Evolutionary conservation across 352 stramenopile species (phyloP).

Genomic region (Phytophthora rubi): DNA sequence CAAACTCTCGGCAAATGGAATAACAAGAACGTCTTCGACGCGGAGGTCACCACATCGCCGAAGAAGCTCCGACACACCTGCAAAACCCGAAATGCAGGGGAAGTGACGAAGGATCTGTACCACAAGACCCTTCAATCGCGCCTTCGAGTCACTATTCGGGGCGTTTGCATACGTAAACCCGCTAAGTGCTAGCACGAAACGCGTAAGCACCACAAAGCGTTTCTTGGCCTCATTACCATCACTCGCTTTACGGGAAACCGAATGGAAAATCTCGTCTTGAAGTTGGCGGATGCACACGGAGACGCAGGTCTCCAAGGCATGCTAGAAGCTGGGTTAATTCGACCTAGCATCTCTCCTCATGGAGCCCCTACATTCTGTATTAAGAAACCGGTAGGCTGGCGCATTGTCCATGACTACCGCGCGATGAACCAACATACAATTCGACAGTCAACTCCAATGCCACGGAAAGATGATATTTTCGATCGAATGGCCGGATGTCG

Average conservation of each 20-base stretch:
- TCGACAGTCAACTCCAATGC: conserved; percentile 17
- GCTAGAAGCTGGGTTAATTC: background rate
- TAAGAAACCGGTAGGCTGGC: conserved; percentile 3
- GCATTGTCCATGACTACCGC: conserved; percentile 11
- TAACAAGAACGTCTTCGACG: conserved; percentile 2
- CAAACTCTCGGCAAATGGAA: conserved; percentile 28
- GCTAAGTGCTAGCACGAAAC: conserved; percentile 42
- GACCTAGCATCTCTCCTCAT: conserved; percentile 8
- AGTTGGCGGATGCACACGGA: conserved; percentile 50
- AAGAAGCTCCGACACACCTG: conserved; percentile 29
- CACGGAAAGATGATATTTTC: conserved; percentile 7
- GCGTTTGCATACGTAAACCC: conserved; percentile 40
- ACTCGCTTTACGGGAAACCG: conserved; percentile 7
- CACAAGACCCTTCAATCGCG: conserved; percentile 43
- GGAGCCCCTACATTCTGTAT: conserved; percentile 15
- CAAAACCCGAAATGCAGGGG: conserved; percentile 30
- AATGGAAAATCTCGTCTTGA: conserved; percentile 62
- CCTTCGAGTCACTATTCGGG: conserved; percentile 21
- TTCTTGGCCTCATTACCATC: conserved; percentile 15
- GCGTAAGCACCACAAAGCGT: conserved; percentile 39
- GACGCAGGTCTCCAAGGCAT: conserved; percentile 43
- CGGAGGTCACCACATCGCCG: conserved; percentile 17
- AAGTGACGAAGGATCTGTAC: conserved; percentile 39
- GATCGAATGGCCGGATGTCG: conserved; percentile 10
- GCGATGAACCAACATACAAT: conserved; percentile 14